A percentile compares a stretch with the other conserved stretches of the same genome.
Evolutionary conservation across 2,329 filamentous ascomycete species (phyloP).

Genomic region (Mycosphaerella sp.): DNA sequence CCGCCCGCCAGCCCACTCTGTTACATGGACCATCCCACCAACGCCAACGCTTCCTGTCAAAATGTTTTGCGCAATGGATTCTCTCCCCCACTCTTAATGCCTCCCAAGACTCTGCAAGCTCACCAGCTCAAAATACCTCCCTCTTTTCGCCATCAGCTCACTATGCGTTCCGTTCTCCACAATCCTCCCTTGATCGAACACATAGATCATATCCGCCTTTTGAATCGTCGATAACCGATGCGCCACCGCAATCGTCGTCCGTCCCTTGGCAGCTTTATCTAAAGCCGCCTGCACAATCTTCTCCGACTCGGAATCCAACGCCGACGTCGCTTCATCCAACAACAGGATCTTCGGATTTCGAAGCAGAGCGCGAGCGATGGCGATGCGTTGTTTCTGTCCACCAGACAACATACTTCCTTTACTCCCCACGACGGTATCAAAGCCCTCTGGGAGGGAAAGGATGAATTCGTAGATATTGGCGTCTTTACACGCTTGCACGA

Average conservation of each 20-base stretch:
- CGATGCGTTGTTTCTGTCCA: constrained; percentile 91
- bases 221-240: constrained; percentile 90
- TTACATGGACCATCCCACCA: not conserved
- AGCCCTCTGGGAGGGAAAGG: constrained; percentile 62
- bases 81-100: constrained; percentile 10
- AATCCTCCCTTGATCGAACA: constrained; percentile 85
- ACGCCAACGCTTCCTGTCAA: constrained; percentile 4
- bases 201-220: constrained; percentile 89
- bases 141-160: constrained; percentile 38
- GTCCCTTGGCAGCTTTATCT: constrained; percentile 71
- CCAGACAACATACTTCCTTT: constrained; percentile 82
- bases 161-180: constrained; percentile 81
- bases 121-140: constrained; percentile 40
- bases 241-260: constrained; percentile 78
- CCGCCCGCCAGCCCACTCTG: not conserved
- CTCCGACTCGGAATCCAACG: constrained; percentile 68
- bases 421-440: constrained; percentile 57
- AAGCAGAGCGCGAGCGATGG: constrained; percentile 83
- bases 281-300: constrained; percentile 75
- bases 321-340: constrained; percentile 67
- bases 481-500: constrained; percentile 76
- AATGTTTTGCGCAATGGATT: not conserved
- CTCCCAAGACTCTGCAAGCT: constrained; percentile 35
- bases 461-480: constrained; percentile 94
- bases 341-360: constrained; percentile 85